These are phyloP conservation scores for Eimeria falciformis DNA, from an alignment of 169 alveolate species.

Conservation along the genomic window DNA sequence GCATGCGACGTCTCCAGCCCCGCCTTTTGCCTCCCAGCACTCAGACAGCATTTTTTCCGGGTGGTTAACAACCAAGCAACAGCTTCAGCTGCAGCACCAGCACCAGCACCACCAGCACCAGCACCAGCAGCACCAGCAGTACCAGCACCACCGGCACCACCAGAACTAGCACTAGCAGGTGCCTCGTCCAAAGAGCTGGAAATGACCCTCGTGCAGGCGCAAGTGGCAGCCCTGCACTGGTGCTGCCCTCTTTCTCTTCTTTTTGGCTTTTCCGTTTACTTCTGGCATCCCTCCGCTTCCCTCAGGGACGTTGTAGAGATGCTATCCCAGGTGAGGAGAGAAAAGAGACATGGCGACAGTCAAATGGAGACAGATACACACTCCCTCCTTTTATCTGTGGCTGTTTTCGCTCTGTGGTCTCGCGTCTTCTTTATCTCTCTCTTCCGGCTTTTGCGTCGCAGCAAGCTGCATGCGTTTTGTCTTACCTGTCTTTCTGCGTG, in stretches of 20 bases:
- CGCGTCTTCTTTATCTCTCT: background rate
- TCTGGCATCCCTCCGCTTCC: conserved; percentile 50
- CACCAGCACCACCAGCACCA: background rate
- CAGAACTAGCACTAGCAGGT: background rate
- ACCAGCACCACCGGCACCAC: background rate
- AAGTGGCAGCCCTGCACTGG: conserved; percentile 39
- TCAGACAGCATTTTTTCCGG: conserved; percentile 37
- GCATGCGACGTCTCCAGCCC: conserved; percentile 66
- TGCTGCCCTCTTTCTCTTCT: conserved; percentile 53
- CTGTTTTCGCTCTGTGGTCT: background rate
- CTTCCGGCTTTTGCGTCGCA: no score
- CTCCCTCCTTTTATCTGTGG: background rate
- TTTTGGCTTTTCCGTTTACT: conserved; percentile 59
- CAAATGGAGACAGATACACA: background rate
- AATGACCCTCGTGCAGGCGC: conserved; percentile 24
- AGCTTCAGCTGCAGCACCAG: background rate
- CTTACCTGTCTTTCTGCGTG: background rate
- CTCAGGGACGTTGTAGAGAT: conserved; percentile 57
- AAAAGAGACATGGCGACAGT: background rate
- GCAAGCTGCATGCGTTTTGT: background rate
- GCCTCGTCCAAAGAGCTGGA: background rate
- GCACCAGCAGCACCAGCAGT: conserved; percentile 23
- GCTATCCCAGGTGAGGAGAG: conserved; percentile 60
- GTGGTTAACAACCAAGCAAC: background rate
- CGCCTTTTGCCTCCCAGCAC: conserved; percentile 48